Percentiles rank a stretch among this genome's conserved stretches.
Evolutionary conservation across 345 rosid genomes (phyloP).

Genomic region (Camelina neglecta): DNA sequence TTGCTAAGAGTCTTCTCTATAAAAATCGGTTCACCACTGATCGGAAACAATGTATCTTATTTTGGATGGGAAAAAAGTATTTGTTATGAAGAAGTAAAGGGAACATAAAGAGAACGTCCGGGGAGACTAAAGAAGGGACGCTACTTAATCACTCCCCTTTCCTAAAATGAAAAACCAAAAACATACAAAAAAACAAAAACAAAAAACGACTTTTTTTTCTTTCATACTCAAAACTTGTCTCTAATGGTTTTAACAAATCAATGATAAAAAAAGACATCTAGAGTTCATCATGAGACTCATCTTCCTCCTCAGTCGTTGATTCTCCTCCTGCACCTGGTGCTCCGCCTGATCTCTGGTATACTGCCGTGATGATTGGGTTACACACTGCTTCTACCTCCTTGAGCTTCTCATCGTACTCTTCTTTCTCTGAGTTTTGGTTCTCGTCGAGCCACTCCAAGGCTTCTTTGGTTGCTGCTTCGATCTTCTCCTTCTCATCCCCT

Average conservation of each 20-base stretch:
- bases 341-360: constrained; percentile 88
- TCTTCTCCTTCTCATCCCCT: constrained; percentile 84
- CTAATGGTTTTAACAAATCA: constrained; percentile 38
- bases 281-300: constrained; percentile 49
- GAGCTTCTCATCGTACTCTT: constrained; percentile 92
- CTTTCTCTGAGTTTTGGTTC: constrained; percentile 86
- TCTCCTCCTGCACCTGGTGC: constrained; percentile 58
- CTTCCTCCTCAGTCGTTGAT: constrained; percentile 39
- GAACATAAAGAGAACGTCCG: not conserved
- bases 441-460: constrained; percentile 97
- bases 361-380: constrained; percentile 91
- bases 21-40: too few relatives aligned
- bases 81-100: not conserved
- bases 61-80: not conserved
- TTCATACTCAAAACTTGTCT: constrained; percentile 36
- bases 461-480: constrained; percentile 80
- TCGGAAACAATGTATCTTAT: too few relatives aligned
- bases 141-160: constrained; percentile 12
- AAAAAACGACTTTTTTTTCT: not conserved
- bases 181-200: not conserved
- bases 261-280: constrained; percentile 15
- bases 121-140: constrained; percentile 16
- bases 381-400: constrained; percentile 95
- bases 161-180: not conserved
- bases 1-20: too few relatives aligned